phyloP scores from a whole-genome alignment of 768 basidiomycete genomes.

The Tylopilus intermedius region DNA sequence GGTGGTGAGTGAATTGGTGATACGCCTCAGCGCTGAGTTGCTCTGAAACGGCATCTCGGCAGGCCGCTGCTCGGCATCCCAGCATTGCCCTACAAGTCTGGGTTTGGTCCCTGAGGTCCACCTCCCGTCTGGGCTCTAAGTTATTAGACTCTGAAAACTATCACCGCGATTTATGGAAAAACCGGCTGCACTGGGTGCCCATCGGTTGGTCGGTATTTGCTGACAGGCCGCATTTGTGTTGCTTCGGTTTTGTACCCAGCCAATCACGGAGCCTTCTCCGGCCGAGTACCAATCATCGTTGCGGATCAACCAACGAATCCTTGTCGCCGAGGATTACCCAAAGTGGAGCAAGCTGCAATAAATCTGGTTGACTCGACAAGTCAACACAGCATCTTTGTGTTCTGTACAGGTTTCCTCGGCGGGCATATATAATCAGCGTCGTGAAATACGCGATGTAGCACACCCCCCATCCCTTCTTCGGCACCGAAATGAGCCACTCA shows the following conservation, averaged over 20 bases:
- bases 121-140: neutral
- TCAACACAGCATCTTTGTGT: neutral
- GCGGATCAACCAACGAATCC: neutral
- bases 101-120: too few species aligned
- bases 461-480: neutral
- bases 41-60: too few species aligned
- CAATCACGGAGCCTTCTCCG: neutral
- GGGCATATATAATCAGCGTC: neutral
- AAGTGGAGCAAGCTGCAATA: neutral
- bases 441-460: neutral
- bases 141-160: neutral
- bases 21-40: too few species aligned
- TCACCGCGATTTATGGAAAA: neutral
- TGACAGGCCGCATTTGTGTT: neutral
- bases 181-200: neutral
- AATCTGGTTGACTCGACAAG: neutral
- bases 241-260: neutral
- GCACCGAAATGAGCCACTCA: slow-evolving; percentile 5
- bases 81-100: too few species aligned
- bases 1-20: too few species aligned
- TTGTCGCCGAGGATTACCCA: too few species aligned
- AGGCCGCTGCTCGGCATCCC: too few species aligned
- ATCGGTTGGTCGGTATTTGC: neutral
- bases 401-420: neutral
- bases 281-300: neutral